Evolutionary conservation across 495 filamentous ascomycete species (phyloP).

Genomic region (Penicillium silybi): DNA sequence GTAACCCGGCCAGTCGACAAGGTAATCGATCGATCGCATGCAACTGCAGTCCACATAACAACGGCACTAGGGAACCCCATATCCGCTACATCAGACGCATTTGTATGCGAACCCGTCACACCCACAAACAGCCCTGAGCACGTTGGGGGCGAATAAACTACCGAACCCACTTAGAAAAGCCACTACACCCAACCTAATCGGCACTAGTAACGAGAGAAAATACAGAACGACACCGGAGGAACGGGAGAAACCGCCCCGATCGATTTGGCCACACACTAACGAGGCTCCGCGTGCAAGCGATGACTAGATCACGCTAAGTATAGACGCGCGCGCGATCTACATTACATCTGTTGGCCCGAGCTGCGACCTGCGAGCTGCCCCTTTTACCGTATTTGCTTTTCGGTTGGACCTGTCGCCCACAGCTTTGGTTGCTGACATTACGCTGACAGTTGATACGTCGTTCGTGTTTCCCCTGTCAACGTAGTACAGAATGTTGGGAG

Average conservation of each 20-base stretch:
- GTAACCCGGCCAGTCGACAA: neutral
- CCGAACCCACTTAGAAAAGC: too few relatives aligned
- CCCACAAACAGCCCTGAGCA: neutral
- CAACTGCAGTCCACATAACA: neutral
- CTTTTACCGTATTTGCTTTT: neutral
- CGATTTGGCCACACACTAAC: neutral
- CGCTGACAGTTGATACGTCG: neutral
- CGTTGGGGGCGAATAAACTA: too few relatives aligned
- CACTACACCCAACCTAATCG: neutral
- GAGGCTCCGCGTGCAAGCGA: neutral
- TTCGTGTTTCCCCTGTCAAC: too few relatives aligned
- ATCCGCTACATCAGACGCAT: neutral
- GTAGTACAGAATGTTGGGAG: too few relatives aligned
- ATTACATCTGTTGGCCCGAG: conserved; percentile 7
- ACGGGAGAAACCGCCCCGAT: neutral
- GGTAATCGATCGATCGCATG: conserved; percentile 1
- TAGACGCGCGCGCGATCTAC: conserved; percentile 11
- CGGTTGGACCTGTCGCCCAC: neutral
- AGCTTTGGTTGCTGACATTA: neutral
- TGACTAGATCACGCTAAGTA: conserved; percentile 3
- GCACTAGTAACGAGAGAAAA: neutral
- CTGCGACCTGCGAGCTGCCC: neutral
- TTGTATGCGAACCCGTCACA: neutral
- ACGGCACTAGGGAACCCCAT: neutral
- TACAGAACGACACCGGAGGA: neutral